Conservation (phyloP, 2,329 filamentous ascomycete species). For the Colletotrichum paranaense region DNA sequence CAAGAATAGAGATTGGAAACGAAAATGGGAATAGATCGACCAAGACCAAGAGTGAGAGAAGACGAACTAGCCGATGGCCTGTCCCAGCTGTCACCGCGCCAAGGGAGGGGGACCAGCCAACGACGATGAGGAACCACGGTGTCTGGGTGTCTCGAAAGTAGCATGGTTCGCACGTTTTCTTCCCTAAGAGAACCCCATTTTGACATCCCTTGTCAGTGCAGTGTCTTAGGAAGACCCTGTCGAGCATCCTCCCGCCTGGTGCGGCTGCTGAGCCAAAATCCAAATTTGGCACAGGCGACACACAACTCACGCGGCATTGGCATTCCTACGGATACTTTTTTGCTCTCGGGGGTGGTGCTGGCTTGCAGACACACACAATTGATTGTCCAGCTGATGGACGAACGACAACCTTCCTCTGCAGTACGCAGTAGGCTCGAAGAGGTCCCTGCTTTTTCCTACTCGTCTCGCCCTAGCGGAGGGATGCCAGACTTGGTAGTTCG, state of each 20-base stretch:
- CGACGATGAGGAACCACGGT: constrained; percentile 22
- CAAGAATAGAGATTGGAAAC: constrained; percentile 18
- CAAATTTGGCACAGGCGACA: constrained; percentile 6
- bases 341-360: not conserved
- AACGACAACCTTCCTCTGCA: not conserved
- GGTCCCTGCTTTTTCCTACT: not conserved
- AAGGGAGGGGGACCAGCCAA: constrained; percentile 8
- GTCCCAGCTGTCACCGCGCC: constrained; percentile 26
- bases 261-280: constrained; percentile 24
- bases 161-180: constrained; percentile 30
- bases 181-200: too few relatives aligned
- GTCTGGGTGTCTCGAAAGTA: constrained; percentile 32
- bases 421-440: not conserved
- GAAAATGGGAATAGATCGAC: constrained; percentile 18
- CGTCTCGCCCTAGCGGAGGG: not conserved
- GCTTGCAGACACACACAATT: not conserved
- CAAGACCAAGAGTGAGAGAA: not conserved
- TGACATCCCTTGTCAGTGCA: not conserved
- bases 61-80: constrained; percentile 21
- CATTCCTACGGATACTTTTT: not conserved
- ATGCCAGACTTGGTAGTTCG: not conserved
- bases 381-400: not conserved
- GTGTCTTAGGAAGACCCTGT: not conserved
- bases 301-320: not conserved
- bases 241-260: not conserved